Base-by-base conservation (phyloP, 768 basidiomycete species). In the Cubamyces lactineus region DNA sequence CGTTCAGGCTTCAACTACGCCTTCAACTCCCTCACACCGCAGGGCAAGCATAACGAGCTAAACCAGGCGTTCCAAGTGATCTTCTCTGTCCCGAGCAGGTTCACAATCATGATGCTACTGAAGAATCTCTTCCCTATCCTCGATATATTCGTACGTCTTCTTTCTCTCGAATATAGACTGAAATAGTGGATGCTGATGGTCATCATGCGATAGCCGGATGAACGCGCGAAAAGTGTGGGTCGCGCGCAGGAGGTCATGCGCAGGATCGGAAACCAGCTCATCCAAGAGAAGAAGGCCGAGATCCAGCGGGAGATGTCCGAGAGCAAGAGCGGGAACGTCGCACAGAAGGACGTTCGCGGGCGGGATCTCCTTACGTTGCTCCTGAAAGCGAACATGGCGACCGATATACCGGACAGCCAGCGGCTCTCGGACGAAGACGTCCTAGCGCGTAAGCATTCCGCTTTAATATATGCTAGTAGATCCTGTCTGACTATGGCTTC, bases 351-450 rank as follows among this genome's bases (percentile, higher is more conserved):
- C 15, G 52, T 75, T 13, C 64, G 64, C 0, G 77, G 76, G 16
- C 78, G 83, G 17, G 87, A 89, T 72, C 70, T 91, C 2, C 76
- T 90, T 5, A 84, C 83, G 0, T 69, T 88, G 26, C 75, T 90
- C 3, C 75, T 90, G 38, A 78, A 79, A 59, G 87, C 88, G 6
- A 91, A 90, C 67, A 82, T 86, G 75, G 80, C 85, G 1, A 82
- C 79, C 0, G 85, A 90, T 67, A 69, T 86, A 5, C 81, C 82
- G 0, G 80, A 81, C 7, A 75, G 67, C 49, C 86, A 88, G 69
- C 75, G 76, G 45, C 76, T 91, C 74, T 80, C 80, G 0, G 89
- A 91, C 59, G 79, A 80, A 26, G 88, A 91, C 61, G 84, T 91
- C n/a, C 66, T 88, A 1, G 77, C 76, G 3, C 83, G 80, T 87